Evolutionary conservation across 345 rosid genomes (phyloP).

Genomic region (Linum usitatissimum): DNA sequence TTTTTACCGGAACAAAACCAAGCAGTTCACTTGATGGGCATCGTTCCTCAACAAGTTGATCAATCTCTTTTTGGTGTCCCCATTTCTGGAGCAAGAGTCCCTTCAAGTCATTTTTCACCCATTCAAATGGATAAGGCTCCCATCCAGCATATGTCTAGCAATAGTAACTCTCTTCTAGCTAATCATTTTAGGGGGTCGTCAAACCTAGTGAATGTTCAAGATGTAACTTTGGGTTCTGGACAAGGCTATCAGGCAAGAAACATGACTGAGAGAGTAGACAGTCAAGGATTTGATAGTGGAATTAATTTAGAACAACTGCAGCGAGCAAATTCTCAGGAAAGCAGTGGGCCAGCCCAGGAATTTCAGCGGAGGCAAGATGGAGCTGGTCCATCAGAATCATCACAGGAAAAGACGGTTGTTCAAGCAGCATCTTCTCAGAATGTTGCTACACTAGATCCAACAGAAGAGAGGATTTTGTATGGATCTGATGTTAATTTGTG

Average conservation of each 20-base stretch:
- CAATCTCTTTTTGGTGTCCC: slow-evolving; percentile 44
- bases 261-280: slow-evolving; percentile 26
- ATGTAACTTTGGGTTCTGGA: background rate
- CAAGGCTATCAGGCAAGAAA: slow-evolving; percentile 37
- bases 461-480: slow-evolving; percentile 80
- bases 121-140: slow-evolving; percentile 1
- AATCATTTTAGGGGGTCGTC: background rate
- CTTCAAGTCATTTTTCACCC: slow-evolving; percentile 18
- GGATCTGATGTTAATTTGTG: slow-evolving; percentile 74
- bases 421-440: slow-evolving; percentile 34
- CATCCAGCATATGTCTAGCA: background rate
- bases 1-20: slow-evolving; percentile 35
- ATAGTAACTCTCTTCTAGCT: background rate
- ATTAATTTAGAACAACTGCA: slow-evolving; percentile 34
- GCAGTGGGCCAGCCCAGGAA: slow-evolving; percentile 30
- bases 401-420: slow-evolving; percentile 30
- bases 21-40: slow-evolving; percentile 26
- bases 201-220: background rate
- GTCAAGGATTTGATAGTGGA: slow-evolving; percentile 30
- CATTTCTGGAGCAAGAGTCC: slow-evolving; percentile 36
- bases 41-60: slow-evolving; percentile 41
- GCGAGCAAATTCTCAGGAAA: slow-evolving; percentile 32
- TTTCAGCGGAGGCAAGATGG: slow-evolving; percentile 30
- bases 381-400: slow-evolving; percentile 28
- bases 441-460: slow-evolving; percentile 70